phyloP scores from a whole-genome alignment of 257 asterid species.

The Lycium barbarum region DNA sequence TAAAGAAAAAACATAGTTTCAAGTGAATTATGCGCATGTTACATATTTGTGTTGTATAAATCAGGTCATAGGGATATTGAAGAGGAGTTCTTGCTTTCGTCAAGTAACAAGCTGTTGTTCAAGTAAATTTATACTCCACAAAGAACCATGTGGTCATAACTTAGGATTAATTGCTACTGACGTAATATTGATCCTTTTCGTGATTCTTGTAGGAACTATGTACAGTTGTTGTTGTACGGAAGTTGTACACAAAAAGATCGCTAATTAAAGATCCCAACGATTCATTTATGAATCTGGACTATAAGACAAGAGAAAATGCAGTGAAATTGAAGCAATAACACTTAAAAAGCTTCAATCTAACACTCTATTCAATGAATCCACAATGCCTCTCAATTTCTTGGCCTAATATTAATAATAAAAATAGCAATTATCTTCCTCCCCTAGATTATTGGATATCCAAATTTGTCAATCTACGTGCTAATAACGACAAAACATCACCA shows the following conservation, averaged over 20 bases:
- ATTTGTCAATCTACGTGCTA: constrained; percentile 34
- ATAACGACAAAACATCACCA: constrained; percentile 54
- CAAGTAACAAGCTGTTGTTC: background rate
- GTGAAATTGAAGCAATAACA: constrained; percentile 24
- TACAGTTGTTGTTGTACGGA: constrained; percentile 54
- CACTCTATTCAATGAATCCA: constrained; percentile 19
- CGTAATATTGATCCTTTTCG: background rate
- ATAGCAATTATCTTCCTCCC: constrained; percentile 20
- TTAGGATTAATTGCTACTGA: background rate
- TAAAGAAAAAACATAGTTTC: no score
- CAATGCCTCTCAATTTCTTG: background rate
- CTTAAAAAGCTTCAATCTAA: constrained; percentile 13
- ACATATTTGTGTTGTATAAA: background rate
- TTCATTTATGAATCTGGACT: constrained; percentile 52
- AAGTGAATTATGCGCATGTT: no score
- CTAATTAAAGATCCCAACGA: constrained; percentile 22
- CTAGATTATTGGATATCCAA: constrained; percentile 39
- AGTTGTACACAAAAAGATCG: constrained; percentile 38
- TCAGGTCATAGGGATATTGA: background rate
- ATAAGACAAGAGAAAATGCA: constrained; percentile 45
- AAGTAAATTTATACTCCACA: background rate
- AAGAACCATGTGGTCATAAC: background rate
- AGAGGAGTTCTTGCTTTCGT: background rate
- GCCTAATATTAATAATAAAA: background rate
- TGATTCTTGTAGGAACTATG: constrained; percentile 11